Percentiles rank a stretch among this genome's conserved stretches.
Conservation (phyloP, 306 rosid species). For the Dicorynia guianensis region DNA sequence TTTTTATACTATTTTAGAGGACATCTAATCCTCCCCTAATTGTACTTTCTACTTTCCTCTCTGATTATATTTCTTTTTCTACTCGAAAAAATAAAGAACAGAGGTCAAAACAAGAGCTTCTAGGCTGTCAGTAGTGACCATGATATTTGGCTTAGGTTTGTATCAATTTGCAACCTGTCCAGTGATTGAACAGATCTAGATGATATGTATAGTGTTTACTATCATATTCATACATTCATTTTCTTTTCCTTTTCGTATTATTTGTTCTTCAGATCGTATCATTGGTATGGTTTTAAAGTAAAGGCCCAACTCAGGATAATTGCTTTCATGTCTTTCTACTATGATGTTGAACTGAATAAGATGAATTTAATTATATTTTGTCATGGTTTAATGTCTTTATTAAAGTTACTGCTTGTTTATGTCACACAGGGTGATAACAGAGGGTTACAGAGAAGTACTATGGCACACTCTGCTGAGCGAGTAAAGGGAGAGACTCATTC, state of each 20-base stretch:
- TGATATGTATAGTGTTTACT: slow-evolving; percentile 8
- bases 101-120: slow-evolving; percentile 11
- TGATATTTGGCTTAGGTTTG: slow-evolving; percentile 1
- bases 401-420: slow-evolving; percentile 39
- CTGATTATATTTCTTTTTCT: too few relatives aligned
- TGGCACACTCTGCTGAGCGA: slow-evolving; percentile 43
- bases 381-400: slow-evolving; percentile 35
- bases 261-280: not conserved
- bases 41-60: too few relatives aligned
- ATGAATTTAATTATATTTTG: slow-evolving; percentile 4
- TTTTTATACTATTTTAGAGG: too few relatives aligned
- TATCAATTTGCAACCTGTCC: not conserved
- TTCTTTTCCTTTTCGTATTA: not conserved
- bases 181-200: slow-evolving; percentile 4
- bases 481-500: slow-evolving; percentile 39
- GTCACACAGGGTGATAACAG: slow-evolving; percentile 48
- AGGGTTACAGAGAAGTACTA: slow-evolving; percentile 37
- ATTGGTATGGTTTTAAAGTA: not conserved
- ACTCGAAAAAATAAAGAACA: not conserved
- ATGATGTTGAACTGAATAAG: not conserved
- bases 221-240: slow-evolving; percentile 14
- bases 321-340: slow-evolving; percentile 9
- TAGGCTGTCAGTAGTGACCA: not conserved
- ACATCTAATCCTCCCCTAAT: too few relatives aligned
- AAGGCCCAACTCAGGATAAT: slow-evolving; percentile 5